Evolutionary conservation across 140 eudicot species (phyloP), one percentile per base, ranked within the genome.

Genomic region (Senecio squalidus): DNA sequence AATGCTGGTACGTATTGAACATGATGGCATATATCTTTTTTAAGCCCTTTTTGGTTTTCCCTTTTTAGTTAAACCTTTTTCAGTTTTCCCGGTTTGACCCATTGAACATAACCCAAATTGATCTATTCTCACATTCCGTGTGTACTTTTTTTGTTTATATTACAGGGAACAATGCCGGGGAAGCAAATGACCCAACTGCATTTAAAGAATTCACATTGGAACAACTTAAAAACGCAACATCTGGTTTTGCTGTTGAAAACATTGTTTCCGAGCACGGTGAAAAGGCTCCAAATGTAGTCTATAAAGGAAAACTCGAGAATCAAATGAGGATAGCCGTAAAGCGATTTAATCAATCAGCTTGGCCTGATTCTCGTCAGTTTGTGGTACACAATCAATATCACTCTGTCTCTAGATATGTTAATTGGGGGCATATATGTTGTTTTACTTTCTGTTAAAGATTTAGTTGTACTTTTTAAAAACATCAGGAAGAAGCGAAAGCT

Each of bases 211-310:
- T 54, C 55, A 76, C 80, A 1, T 62, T 73, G 31, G 88, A 74
- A 58, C 88, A 80, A 71, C 88, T 84, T 44, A 77, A 45, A 74
- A 84, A 70, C 60, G 93, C 93, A 45, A 54, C 67, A 28, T 61
- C 67, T 14, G 74, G 86, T 46, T 80, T 80, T 28, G 88, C 88
- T 20, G 82, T 80, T 18, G 84, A 84, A 69, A 84, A 84, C 56
- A 83, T 83, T 54, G 83, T 83, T 9, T 83, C 91, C 14, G 91
- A 83, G 66, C 85, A 83, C 28, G 86, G 91, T 15, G 81, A 76
- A 51, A 83, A 76, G 76, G 91, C 91, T 52, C 91, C 91, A 41
- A 83, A 83, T 79, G 81, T 83, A n/a, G 91, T 83, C 53, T 83
- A 78, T 51, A 79, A 78, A 67, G 91, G 88, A 52, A 80, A 77